phyloP scores from a whole-genome alignment of 495 filamentous ascomycete species.

The Aspergillus bridgeri region DNA sequence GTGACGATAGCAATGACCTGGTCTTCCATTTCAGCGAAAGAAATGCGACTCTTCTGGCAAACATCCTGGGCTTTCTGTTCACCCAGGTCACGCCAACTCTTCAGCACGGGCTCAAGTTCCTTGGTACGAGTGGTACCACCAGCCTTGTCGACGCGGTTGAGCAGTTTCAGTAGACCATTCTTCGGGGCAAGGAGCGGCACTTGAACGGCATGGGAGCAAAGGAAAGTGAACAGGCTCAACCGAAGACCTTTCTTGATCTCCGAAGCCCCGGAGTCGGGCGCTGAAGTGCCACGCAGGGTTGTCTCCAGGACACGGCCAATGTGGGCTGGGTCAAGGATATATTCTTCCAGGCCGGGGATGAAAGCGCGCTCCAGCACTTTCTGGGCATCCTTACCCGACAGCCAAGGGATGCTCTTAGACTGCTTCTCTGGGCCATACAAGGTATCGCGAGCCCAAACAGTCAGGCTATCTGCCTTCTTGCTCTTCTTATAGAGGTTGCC shows the following conservation, averaged over 20 bases:
- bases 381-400: slow-evolving; percentile 53
- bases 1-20: slow-evolving; percentile 59
- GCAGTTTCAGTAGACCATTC: slow-evolving; percentile 60
- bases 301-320: slow-evolving; percentile 57
- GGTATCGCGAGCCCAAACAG: slow-evolving; percentile 48
- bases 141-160: slow-evolving; percentile 68
- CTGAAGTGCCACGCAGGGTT: slow-evolving; percentile 46
- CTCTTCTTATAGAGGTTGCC: slow-evolving; percentile 46
- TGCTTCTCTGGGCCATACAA: slow-evolving; percentile 55
- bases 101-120: slow-evolving; percentile 65
- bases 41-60: slow-evolving; percentile 59
- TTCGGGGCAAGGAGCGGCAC: slow-evolving; percentile 68
- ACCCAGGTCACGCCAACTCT: slow-evolving; percentile 56
- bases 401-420: slow-evolving; percentile 51
- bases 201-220: slow-evolving; percentile 66
- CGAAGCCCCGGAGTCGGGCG: slow-evolving; percentile 36
- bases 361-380: slow-evolving; percentile 63
- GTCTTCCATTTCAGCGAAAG: slow-evolving; percentile 53
- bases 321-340: slow-evolving; percentile 66
- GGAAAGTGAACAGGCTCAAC: slow-evolving; percentile 63
- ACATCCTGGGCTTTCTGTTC: slow-evolving; percentile 36
- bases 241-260: slow-evolving; percentile 65
- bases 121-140: slow-evolving; percentile 63
- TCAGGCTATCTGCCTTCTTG: slow-evolving; percentile 28
- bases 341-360: slow-evolving; percentile 74